These are phyloP conservation scores for Vitis riparia DNA, from an alignment of 164 flowering plant species.

Conservation along the genomic window DNA sequence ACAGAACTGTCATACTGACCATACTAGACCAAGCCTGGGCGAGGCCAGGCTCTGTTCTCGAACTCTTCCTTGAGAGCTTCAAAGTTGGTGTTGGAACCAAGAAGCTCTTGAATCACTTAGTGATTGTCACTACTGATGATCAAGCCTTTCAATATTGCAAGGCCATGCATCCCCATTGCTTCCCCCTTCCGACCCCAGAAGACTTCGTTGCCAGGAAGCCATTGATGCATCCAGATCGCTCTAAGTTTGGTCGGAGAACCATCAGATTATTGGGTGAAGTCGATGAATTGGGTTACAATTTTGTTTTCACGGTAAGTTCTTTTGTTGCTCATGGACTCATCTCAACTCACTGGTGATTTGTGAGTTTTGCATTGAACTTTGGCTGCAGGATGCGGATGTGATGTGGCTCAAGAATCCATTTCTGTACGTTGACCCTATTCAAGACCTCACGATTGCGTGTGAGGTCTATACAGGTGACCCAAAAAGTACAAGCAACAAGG, in stretches of 20 bases:
- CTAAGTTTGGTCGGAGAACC: constrained; percentile 25
- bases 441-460: constrained; percentile 25
- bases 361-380: background rate
- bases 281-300: constrained; percentile 39
- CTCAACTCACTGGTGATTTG: too few species aligned
- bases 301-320: constrained; percentile 34
- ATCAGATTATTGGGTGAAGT: constrained; percentile 20
- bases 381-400: constrained; percentile 46
- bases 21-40: constrained; percentile 37
- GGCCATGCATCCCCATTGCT: constrained; percentile 37
- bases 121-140: constrained; percentile 32
- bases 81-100: constrained; percentile 31
- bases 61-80: constrained; percentile 49
- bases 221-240: constrained; percentile 9
- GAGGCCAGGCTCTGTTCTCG: constrained; percentile 32
- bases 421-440: background rate
- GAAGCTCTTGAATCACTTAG: constrained; percentile 33
- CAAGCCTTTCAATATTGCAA: constrained; percentile 30
- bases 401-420: constrained; percentile 48
- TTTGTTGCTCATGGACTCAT: background rate
- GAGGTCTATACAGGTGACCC: constrained; percentile 16
- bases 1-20: constrained; percentile 39
- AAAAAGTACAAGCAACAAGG: constrained; percentile 9
- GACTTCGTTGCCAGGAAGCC: too few species aligned
- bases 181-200: constrained; percentile 6